Percentiles rank a stretch among this genome's conserved stretches.
Conservation (phyloP, 331 rosid species). For the Quercus lobata region DNA sequence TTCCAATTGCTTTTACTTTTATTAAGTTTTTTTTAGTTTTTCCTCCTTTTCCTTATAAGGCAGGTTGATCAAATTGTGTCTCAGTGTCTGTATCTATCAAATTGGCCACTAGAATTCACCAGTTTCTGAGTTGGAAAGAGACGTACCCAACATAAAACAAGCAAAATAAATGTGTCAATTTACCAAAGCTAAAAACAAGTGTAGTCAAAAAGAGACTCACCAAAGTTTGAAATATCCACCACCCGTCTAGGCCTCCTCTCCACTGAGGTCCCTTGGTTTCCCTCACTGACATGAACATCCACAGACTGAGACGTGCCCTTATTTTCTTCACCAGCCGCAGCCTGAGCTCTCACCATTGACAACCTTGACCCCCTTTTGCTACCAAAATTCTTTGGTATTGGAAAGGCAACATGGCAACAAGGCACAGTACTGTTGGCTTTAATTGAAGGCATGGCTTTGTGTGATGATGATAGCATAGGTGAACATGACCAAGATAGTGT, state of each 20-base stretch:
- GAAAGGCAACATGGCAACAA: conserved; percentile 31
- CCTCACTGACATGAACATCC: conserved; percentile 46
- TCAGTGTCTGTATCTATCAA: too few relatives aligned
- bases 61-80: too few relatives aligned
- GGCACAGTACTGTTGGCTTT: conserved; percentile 11
- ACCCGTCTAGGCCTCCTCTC: conserved; percentile 44
- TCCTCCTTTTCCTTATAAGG: too few relatives aligned
- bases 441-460: conserved; percentile 22
- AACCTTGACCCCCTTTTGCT: conserved; percentile 1
- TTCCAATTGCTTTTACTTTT: too few relatives aligned
- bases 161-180: too few relatives aligned
- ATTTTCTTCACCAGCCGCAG: conserved; percentile 27
- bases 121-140: too few relatives aligned
- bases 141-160: too few relatives aligned
- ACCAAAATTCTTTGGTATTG: conserved; percentile 1
- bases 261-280: conserved; percentile 31
- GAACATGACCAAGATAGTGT: conserved; percentile 26
- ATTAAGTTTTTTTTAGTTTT: too few relatives aligned
- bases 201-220: conserved; percentile 19
- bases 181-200: too few relatives aligned
- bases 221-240: conserved; percentile 60
- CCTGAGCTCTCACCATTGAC: conserved; percentile 43
- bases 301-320: conserved; percentile 39
- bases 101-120: too few relatives aligned
- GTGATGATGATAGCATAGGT: conserved; percentile 24